phyloP scores from a whole-genome alignment of 345 rosid species.

The Triadica sebifera region DNA sequence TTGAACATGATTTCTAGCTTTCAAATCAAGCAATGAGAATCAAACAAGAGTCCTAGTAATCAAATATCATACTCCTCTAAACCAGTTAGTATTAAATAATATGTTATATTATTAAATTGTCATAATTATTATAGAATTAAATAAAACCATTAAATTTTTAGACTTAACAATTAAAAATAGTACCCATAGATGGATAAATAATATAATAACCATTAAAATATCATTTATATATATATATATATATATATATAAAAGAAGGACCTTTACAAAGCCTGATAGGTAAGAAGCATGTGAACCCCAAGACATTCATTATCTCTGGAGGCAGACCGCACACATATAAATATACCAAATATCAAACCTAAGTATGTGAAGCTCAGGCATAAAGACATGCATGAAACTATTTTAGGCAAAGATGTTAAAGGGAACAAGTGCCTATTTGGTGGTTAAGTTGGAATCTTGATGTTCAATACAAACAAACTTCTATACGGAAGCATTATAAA shows the following conservation, averaged over 20 bases:
- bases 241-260: background rate
- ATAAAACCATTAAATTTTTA: no score
- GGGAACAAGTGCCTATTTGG: background rate
- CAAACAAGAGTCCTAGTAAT: background rate
- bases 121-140: no score
- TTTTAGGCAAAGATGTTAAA: background rate
- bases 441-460: background rate
- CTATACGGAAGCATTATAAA: background rate
- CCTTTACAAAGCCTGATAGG: conserved; percentile 3
- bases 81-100: no score
- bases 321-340: background rate
- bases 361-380: background rate
- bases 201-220: no score
- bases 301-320: background rate
- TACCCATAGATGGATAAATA: no score
- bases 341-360: background rate
- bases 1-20: background rate
- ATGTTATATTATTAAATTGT: no score
- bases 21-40: background rate
- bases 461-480: background rate
- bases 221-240: background rate
- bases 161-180: no score
- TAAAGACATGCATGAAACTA: background rate
- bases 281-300: conserved; percentile 7
- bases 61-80: background rate